Conservation (phyloP, 2,329 filamentous ascomycete genomes). For the Apiospora phragmitis region DNA sequence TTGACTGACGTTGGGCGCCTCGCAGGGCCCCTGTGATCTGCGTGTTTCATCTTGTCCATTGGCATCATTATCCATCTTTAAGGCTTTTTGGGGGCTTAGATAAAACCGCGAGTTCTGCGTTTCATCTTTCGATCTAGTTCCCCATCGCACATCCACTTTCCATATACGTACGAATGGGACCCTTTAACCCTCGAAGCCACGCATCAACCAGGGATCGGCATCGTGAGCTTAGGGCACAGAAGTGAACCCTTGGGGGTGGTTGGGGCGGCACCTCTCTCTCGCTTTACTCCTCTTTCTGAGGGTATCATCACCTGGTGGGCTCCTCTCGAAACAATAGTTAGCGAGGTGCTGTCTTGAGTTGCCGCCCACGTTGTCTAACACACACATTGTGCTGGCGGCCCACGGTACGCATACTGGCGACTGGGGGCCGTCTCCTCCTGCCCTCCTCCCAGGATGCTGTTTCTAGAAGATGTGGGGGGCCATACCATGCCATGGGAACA, state of each 20-base stretch:
- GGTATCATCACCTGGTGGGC: not conserved
- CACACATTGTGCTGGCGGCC: not conserved
- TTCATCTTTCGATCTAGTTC: constrained; percentile 8
- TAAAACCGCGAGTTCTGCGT: constrained; percentile 5
- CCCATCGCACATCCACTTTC: not conserved
- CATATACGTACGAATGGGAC: not conserved
- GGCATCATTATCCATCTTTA: constrained; percentile 7
- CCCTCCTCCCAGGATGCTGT: not conserved
- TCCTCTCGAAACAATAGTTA: constrained; percentile 4
- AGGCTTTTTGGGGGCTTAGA: not conserved
- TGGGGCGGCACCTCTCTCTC: not conserved
- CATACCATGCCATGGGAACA: not conserved
- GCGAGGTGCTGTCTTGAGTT: not conserved
- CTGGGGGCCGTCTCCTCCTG: not conserved
- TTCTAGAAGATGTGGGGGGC: constrained; percentile 7
- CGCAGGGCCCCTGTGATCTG: not conserved
- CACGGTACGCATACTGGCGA: not conserved
- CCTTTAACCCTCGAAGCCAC: not conserved
- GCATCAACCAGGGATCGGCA: not conserved
- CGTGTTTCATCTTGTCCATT: constrained; percentile 5
- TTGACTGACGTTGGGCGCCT: not conserved
- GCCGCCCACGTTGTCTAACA: constrained; percentile 2
- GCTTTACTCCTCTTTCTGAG: not conserved
- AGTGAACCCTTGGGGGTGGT: not conserved
- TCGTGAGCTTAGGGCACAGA: not conserved